phyloP scores from a whole-genome alignment of 371 early-diverging fungal genomes.

The Lichtheimia ornata region DNA sequence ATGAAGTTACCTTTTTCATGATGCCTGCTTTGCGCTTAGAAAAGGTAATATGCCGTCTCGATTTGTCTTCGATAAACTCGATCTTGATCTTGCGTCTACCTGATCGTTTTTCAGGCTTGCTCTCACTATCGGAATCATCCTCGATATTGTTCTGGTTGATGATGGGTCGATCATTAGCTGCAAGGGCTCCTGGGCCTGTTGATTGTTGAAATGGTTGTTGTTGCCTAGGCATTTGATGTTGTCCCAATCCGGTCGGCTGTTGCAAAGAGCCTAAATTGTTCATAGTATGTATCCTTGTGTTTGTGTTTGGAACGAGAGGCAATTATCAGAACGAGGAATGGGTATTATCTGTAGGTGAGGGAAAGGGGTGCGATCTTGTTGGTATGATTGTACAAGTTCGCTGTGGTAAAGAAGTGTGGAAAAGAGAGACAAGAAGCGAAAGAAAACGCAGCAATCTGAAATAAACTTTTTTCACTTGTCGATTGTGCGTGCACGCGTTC shows the following conservation, averaged over 20 bases:
- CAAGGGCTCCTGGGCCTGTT: neutral
- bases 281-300: neutral
- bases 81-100: slow-evolving; percentile 92
- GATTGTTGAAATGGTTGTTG: neutral
- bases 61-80: slow-evolving; percentile 92
- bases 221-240: neutral
- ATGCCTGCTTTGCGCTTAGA: slow-evolving; percentile 97
- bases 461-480: neutral
- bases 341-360: neutral
- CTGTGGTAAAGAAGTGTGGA: neutral
- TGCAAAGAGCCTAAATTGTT: slow-evolving; percentile 5
- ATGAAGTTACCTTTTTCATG: slow-evolving; percentile 85
- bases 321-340: neutral
- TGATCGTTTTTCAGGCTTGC: slow-evolving; percentile 50
- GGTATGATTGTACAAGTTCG: no score
- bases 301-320: neutral
- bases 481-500: neutral
- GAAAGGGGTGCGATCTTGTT: neutral
- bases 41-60: slow-evolving; percentile 94
- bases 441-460: neutral
- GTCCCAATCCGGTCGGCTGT: neutral
- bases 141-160: slow-evolving; percentile 6
- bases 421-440: slow-evolving; percentile 11
- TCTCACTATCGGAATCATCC: slow-evolving; percentile 22
- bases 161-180: slow-evolving; percentile 1